Base-by-base conservation (phyloP, 2,329 filamentous ascomycete genomes). In the Fusarium sp. region DNA sequence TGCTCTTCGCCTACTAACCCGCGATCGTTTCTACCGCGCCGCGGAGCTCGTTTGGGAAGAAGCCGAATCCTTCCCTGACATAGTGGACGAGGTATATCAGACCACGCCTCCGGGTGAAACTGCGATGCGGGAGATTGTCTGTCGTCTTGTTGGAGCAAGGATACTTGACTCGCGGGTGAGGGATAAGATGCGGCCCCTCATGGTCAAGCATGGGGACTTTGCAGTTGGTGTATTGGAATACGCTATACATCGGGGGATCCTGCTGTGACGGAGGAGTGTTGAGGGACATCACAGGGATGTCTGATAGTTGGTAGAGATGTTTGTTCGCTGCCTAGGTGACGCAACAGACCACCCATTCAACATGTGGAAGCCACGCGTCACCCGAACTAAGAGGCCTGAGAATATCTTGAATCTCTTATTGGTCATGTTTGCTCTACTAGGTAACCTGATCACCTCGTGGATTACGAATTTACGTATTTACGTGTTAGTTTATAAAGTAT, bases 21-120 rank as follows among this genome's bases (percentile, higher is more conserved):
- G 72, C 8, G 58, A 78, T 15, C 71, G 78, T 1, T 81, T 80
- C 54, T 76, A 74, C 50, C 69, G 67, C 10, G 70, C 60, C 4
- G 73, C 63, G 9, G 55, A 72, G 28, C 15, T 42, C 6, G 4
- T 22, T 10, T 72, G 63, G 63, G 44, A 49, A 20, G 34, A 55
- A 5, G 46, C 58, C 18, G 52, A 66, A 5, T 50, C 22, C 2
- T 66, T 68, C 6, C 34, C 56, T 6, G 46, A 45, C 2, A n/a
- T 71, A 8, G 53, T 71, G 2, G 60, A 71, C 7, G 60, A 71
- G 24, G 9, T 71, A 14, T 71, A 68, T 34, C 10, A 53, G 20
- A 54, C 31, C 17, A 68, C 57, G 3, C 36, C 55, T 1, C 31
- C 56, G 0, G 38, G 31, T 0, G 66, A 70, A 7, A 58, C 26